These are phyloP conservation scores for Obba rivulosa DNA, from an alignment of 768 basidiomycete species.

Conservation along the genomic window DNA sequence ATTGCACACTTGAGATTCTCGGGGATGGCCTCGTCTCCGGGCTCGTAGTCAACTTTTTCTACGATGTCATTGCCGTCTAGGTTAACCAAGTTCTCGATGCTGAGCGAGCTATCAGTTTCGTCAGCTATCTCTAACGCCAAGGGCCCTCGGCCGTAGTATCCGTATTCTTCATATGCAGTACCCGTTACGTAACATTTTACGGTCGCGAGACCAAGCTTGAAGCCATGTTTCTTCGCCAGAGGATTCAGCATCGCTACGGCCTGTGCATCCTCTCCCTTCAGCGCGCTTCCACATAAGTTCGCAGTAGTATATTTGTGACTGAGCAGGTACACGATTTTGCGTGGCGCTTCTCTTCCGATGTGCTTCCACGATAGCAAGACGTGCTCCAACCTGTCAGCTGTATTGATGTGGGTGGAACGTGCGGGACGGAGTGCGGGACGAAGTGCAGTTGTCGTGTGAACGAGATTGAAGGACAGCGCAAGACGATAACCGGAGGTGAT, in stretches of 20 bases:
- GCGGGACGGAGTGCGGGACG: slow-evolving; percentile 26
- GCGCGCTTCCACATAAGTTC: slow-evolving; percentile 21
- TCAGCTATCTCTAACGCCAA: slow-evolving; percentile 7
- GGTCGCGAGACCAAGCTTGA: slow-evolving; percentile 32
- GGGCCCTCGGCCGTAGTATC: too few relatives aligned
- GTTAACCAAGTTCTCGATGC: slow-evolving; percentile 15
- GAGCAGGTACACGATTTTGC: slow-evolving; percentile 28
- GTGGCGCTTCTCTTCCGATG: slow-evolving; percentile 9
- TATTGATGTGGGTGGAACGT: slow-evolving; percentile 11
- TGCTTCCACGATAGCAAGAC: slow-evolving; percentile 34
- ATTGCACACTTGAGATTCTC: slow-evolving; percentile 12
- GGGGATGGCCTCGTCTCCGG: slow-evolving; percentile 13
- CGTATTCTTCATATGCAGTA: background rate
- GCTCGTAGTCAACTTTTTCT: slow-evolving; percentile 1
- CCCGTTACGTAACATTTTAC: slow-evolving; percentile 25
- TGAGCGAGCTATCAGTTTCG: slow-evolving; percentile 6
- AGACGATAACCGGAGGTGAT: slow-evolving; percentile 45
- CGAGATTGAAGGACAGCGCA: slow-evolving; percentile 46
- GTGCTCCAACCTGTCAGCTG: slow-evolving; percentile 20
- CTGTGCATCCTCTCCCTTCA: slow-evolving; percentile 37
- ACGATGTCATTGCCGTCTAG: slow-evolving; percentile 11
- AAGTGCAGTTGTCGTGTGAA: slow-evolving; percentile 28
- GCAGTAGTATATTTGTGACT: slow-evolving; percentile 29
- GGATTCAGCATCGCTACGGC: slow-evolving; percentile 25
- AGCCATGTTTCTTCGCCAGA: slow-evolving; percentile 29